Base-by-base conservation (phyloP, 306 rosid genomes). In the Psophocarpus tetragonolobus region DNA sequence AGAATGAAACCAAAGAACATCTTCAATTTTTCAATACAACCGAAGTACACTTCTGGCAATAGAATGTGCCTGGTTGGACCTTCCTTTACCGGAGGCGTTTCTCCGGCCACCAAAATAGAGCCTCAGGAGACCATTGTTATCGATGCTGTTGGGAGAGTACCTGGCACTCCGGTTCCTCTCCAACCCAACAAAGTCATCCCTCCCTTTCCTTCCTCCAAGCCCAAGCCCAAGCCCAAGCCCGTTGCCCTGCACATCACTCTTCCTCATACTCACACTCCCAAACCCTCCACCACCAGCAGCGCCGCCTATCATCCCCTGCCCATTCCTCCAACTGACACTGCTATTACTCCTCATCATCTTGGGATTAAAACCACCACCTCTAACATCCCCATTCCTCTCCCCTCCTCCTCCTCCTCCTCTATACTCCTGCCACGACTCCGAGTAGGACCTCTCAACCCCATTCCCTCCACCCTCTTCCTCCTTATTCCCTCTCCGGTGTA, bases 21-120 rank as follows among this genome's bases (percentile, higher is more conserved):
- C 80, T 87, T 77, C 85, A 76, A 56, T 57, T 68, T 90, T 92
- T 85, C 20, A 95, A 82, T 95, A 95, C 89, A 95, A 71, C 68
- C 97, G 84, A 70, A 95, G 92, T 35, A 95, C 97, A 38, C 99
- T 95, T 90, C 97, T 95, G 41, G 99, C 91, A 10, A 95, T 95
- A 60, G 99, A 92, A 75, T 92, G 99, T 24, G 97, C 96, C 48
- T 87, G 97, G 81, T 81, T 92, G 0, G 96, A 88, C 91, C 90
- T 87, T 8, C 87, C 90, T 77, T 91, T 94, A 54, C 80, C 88
- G 2, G 84, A 73, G 3, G 90, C 90, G 6, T 85, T 88, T 71
- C 97, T 90, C 85, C 97, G 81, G 91, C 97, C 79, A 36, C 91
- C 86, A 85, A 89, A 61, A 84, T 92, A 91, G 81, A 95, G 88